Percentiles rank a stretch among this genome's conserved stretches.
Evolutionary conservation across 2,329 filamentous ascomycete species (phyloP).

Genomic region (Trichoderma endophyticum): DNA sequence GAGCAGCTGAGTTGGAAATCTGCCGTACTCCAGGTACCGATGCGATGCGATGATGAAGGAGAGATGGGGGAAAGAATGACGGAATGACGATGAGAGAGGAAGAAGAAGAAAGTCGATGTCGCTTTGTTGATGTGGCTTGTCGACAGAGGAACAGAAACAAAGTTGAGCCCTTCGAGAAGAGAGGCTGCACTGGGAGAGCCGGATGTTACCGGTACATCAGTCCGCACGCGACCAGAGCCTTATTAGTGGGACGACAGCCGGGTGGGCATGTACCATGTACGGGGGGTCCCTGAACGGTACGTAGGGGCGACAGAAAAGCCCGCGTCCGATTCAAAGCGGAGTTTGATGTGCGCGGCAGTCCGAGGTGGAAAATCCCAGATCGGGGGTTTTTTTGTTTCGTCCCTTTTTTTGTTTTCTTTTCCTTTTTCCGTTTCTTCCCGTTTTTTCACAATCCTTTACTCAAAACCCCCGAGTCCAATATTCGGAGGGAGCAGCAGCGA

Average conservation of each 20-base stretch:
- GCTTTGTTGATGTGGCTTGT: background rate
- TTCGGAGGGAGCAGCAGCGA: background rate
- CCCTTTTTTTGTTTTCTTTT: background rate
- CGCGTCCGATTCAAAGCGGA: conserved; percentile 8
- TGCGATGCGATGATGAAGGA: background rate
- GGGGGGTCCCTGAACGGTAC: background rate
- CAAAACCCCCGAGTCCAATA: background rate
- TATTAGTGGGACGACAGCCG: background rate
- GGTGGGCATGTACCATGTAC: conserved; percentile 1
- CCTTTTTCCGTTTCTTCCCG: background rate
- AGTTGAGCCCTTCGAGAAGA: background rate
- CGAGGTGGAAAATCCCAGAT: background rate
- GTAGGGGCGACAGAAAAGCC: background rate
- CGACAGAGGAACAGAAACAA: background rate
- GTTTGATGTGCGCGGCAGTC: conserved; percentile 2
- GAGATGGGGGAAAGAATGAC: background rate
- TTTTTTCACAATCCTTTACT: background rate
- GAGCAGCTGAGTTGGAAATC: background rate
- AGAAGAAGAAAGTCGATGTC: background rate
- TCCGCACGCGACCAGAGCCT: conserved; percentile 8
- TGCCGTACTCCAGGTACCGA: conserved; percentile 15
- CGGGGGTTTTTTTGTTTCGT: background rate
- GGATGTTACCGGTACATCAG: conserved; percentile 8
- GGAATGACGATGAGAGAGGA: background rate
- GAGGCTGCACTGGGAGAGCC: background rate